phyloP scores from a whole-genome alignment of 2,329 filamentous ascomycete species.

The Acrodontium crateriforme region DNA sequence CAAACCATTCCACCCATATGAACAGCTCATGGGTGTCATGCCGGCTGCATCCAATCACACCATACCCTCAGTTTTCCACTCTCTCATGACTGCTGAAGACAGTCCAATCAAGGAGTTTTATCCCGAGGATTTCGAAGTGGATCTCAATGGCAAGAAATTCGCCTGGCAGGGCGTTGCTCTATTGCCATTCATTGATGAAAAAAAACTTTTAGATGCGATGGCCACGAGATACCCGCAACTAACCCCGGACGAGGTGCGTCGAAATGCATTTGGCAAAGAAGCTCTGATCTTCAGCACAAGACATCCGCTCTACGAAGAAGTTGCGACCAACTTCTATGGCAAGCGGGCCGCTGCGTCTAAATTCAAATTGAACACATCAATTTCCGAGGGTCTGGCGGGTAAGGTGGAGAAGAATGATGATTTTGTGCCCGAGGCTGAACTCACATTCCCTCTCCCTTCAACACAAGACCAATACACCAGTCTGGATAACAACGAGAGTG shows the following conservation, averaged over 20 bases:
- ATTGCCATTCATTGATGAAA: conserved; percentile 91
- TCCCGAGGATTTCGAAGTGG: conserved; percentile 81
- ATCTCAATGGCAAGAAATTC: conserved; percentile 96
- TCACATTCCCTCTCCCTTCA: conserved; percentile 64
- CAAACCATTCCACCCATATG: conserved; percentile 76
- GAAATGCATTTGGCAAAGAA: conserved; percentile 70
- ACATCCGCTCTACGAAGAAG: conserved; percentile 73
- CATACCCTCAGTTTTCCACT: conserved; percentile 75
- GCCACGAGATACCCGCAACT: conserved; percentile 68
- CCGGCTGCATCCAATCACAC: conserved; percentile 87
- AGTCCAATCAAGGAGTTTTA: conserved; percentile 97
- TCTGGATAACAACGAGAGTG: conserved; percentile 72
- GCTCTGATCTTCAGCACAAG: conserved; percentile 72
- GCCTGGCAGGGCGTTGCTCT: conserved; percentile 94
- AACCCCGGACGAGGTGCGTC: conserved; percentile 58
- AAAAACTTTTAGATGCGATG: conserved; percentile 69
- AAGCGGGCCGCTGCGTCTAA: conserved; percentile 56
- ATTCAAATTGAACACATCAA: conserved; percentile 59
- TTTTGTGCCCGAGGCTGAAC: conserved; percentile 69
- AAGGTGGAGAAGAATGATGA: conserved; percentile 67
- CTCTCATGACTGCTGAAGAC: conserved; percentile 74
- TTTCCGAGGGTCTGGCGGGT: conserved; percentile 67
- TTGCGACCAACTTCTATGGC: conserved; percentile 77
- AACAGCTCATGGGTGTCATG: conserved; percentile 96
- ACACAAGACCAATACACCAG: conserved; percentile 50